Evolutionary conservation across 2,329 filamentous ascomycete species (phyloP).

Genomic region (Berkeleyomyces rouxiae): DNA sequence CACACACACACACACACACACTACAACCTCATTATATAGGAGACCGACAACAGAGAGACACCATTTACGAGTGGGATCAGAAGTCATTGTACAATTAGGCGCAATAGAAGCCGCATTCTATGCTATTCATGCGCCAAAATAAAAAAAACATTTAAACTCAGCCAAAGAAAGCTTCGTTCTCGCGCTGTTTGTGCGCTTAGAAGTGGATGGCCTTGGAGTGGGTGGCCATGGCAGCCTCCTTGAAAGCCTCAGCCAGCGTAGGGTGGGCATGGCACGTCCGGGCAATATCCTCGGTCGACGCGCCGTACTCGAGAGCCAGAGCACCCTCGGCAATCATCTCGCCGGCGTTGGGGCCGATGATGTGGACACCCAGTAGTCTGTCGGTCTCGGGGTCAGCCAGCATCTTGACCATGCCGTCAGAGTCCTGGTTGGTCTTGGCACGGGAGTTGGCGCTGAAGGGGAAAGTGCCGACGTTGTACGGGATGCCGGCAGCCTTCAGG

Average conservation of each 20-base stretch:
- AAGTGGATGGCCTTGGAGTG: constrained; percentile 93
- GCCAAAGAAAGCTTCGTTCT: background rate
- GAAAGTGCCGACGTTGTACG: constrained; percentile 88
- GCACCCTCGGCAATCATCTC: constrained; percentile 99
- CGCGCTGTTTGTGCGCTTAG: constrained; percentile 30
- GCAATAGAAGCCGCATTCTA: constrained; percentile 6
- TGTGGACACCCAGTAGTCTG: constrained; percentile 86
- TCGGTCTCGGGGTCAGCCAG: constrained; percentile 92
- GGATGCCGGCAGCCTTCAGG: constrained; percentile 72
- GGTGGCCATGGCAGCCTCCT: constrained; percentile 97
- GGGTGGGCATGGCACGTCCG: constrained; percentile 95
- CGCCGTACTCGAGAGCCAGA: constrained; percentile 89
- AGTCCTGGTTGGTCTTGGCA: constrained; percentile 96
- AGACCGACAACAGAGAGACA: background rate
- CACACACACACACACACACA: no score
- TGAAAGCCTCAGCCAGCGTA: constrained; percentile 92
- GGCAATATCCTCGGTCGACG: constrained; percentile 84
- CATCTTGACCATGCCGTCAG: constrained; percentile 94
- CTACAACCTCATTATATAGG: no score
- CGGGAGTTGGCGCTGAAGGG: constrained; percentile 96
- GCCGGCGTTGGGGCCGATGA: constrained; percentile 86
- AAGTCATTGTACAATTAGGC: constrained; percentile 14
- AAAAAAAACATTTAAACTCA: background rate
- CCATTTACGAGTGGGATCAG: background rate
- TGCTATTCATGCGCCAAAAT: background rate